Evolutionary conservation across 768 basidiomycete species (phyloP), one percentile per base, ranked within the genome.

Genomic region (Hirschioporus abietinus): DNA sequence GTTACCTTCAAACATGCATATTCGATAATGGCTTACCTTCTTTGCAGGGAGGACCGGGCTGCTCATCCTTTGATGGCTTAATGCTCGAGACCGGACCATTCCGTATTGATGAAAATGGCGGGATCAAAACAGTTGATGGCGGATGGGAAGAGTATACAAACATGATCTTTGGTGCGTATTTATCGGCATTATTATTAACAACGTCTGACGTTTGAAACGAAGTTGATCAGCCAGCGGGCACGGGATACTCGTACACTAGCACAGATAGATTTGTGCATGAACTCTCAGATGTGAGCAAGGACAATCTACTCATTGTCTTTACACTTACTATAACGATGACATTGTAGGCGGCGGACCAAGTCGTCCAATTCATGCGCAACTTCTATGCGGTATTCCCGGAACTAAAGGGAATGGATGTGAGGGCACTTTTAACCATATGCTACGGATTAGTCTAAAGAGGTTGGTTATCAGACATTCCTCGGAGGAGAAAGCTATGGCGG

Each of bases 21-120:
- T 25, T 20, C 20, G 23, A 62, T 60, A 64, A 52, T 27, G 12
- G 18, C n/a, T 7, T 2, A 23, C 26, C 4, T 26, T 30, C 7
- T 24, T 23, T 25, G 42, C 34, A 96, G 93, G 95, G 95, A 23
- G 96, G 96, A 1, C 96, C 96, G 23, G 97, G 97, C 30, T 99
- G 97, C 76, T 97, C 95, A 0, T 95, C 93, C 0, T 98, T 99
- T 74, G 96, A 99, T 72, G 96, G 96, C 1, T 83, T 95, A 20
- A 91, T 99, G 90, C 96, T 99, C 94, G 96, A 99, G 72, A 83
- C 96, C n/a, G 96, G 96, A 0, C 96, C 96, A 4, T 96, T 94
- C 87, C 85, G 85, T 69, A 78, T 89, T 77, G 90, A 93, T 72
- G 84, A 87, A 64, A 79, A 86, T 18, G 88, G 91, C 65, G 85